Percentiles rank a stretch among this genome's conserved stretches.
phyloP scores from a whole-genome alignment of 306 rosid species.

The Echinosophora koreensis region DNA sequence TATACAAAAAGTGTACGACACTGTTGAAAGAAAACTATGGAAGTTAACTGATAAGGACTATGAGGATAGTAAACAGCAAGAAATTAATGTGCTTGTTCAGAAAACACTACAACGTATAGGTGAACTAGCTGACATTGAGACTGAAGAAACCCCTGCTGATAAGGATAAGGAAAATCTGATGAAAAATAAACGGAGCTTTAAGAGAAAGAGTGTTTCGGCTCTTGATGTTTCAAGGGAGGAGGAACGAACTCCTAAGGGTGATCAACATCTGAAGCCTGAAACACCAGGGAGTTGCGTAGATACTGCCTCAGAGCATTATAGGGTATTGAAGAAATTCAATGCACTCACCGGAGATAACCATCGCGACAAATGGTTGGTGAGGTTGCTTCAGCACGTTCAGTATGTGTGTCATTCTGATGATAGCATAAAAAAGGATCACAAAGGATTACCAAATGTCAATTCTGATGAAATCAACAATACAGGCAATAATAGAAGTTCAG shows the following conservation, averaged over 20 bases:
- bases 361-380: slow-evolving; percentile 96
- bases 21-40: slow-evolving; percentile 92
- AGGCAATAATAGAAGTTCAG: slow-evolving; percentile 51
- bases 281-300: slow-evolving; percentile 71
- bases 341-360: slow-evolving; percentile 73
- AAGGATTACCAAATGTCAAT: slow-evolving; percentile 50
- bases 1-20: slow-evolving; percentile 90
- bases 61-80: slow-evolving; percentile 81
- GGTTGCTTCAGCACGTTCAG: slow-evolving; percentile 69
- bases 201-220: slow-evolving; percentile 75
- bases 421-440: slow-evolving; percentile 48
- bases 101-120: slow-evolving; percentile 75
- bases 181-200: slow-evolving; percentile 65
- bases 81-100: slow-evolving; percentile 84
- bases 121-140: slow-evolving; percentile 80
- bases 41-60: slow-evolving; percentile 90
- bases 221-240: slow-evolving; percentile 78
- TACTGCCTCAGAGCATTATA: slow-evolving; percentile 65
- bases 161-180: slow-evolving; percentile 77
- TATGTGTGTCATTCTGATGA: slow-evolving; percentile 66
- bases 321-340: slow-evolving; percentile 59
- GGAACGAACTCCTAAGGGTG: slow-evolving; percentile 60
- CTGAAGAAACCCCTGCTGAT: slow-evolving; percentile 61
- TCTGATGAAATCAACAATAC: slow-evolving; percentile 53
- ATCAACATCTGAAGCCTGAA: slow-evolving; percentile 67